These are phyloP conservation scores for Borovskyia barvae DNA, from an alignment of 208 protist genomes.

Conservation along the genomic window DNA sequence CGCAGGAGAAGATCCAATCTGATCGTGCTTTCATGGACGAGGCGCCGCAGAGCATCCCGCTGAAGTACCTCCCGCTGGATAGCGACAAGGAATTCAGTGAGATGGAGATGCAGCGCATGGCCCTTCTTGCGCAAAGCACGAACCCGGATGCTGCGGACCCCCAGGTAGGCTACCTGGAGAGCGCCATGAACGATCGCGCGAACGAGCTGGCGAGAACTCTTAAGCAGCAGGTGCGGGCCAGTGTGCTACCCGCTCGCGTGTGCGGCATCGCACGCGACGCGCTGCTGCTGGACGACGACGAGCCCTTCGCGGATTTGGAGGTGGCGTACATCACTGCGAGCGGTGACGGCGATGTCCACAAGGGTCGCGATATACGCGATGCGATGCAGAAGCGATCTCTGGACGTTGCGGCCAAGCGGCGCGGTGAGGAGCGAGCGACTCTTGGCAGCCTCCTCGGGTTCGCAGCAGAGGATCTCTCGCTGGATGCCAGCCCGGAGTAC, in stretches of 20 bases:
- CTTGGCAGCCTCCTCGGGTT: slow-evolving; percentile 61
- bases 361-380: slow-evolving; percentile 41
- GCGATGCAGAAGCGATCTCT: slow-evolving; percentile 67
- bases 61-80: slow-evolving; percentile 68
- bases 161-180: slow-evolving; percentile 50
- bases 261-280: slow-evolving; percentile 52
- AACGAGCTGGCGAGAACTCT: slow-evolving; percentile 47
- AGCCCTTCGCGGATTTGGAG: slow-evolving; percentile 70
- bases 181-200: slow-evolving; percentile 64
- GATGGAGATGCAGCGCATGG: slow-evolving; percentile 61
- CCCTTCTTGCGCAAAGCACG: slow-evolving; percentile 39
- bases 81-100: slow-evolving; percentile 57
- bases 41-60: slow-evolving; percentile 51
- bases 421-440: slow-evolving; percentile 53
- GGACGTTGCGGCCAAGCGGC: slow-evolving; percentile 62
- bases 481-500: slow-evolving; percentile 53
- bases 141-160: slow-evolving; percentile 31
- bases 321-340: slow-evolving; percentile 52
- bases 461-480: slow-evolving; percentile 56
- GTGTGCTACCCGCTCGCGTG: slow-evolving; percentile 35
- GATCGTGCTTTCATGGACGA: slow-evolving; percentile 72
- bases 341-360: slow-evolving; percentile 53
- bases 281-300: slow-evolving; percentile 70
- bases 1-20: slow-evolving; percentile 58
- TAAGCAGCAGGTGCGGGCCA: slow-evolving; percentile 42